Base-by-base conservation (phyloP, 495 filamentous ascomycete species). In the Penicillium canariense region DNA sequence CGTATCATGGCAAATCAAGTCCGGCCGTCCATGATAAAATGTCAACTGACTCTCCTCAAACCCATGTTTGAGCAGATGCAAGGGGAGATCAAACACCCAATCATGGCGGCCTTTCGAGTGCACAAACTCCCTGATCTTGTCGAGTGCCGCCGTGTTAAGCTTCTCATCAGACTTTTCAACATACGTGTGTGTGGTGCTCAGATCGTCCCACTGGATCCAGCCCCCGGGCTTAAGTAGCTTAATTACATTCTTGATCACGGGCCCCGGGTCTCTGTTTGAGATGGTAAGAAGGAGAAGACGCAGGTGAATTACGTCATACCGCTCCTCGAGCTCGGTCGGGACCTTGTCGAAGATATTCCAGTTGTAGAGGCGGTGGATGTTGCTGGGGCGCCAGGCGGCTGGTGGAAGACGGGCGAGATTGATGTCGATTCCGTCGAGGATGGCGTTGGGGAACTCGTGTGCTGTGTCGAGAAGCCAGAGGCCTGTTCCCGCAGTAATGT, bases 121-220 rank as follows among this genome's bases (percentile, higher is more conserved):
- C 25, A 52, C 51, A 36, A 55, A 58, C 9, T 55, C 22, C 8
- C 48, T 34, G 22, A 62, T 17, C 22, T 50, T 34, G 22, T 62
- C 60, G 7, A 62, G 34, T 6, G 60, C 55, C 14, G 42, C 32
- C 0, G 52, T 56, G 3, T 32, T 8, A 4, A 48, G 30, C 20
- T 26, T 36, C 4, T 35, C 26, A 30, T 59, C 49, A 6, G 46
- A 28, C 30, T 55, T 56, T 32, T 45, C 46, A 17, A 59, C 44
- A 43, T 46, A 39, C 3, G 45, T 65, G 31, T 50, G 17, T 7
- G 53, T 18, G 34, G 15, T 35, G 23, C 52, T 53, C 8, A 54
- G 42, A 27, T 74, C 72, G 26, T 70, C 69, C 71, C 72, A 75
- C 47, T 75, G 72, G n/a, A 75, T 58, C 18, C 55, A 69, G 6